Base-by-base conservation (phyloP, 1,139 yeast genomes). In the Sugiyamaella novakii region DNA sequence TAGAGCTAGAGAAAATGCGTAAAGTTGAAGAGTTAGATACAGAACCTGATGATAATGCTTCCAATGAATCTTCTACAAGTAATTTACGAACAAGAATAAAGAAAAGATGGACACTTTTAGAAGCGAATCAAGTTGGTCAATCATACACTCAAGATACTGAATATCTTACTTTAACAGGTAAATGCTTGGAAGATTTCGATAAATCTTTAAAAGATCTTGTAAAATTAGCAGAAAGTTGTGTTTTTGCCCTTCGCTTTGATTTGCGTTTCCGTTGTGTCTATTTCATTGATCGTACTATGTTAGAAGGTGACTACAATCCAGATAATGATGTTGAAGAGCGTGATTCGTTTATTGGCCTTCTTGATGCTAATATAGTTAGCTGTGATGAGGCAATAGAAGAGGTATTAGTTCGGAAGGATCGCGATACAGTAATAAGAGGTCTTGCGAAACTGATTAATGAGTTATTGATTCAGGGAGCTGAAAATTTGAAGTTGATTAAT, bases 211-310 rank as follows among this genome's bases (percentile, higher is more conserved):
- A 62, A 1, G 71, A 69, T 1, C 76, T 86, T 54, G 74, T 74
- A 49, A 56, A 60, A 2, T 71, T 84, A 33, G 73, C 78, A 18
- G 72, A 73, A 38, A 71, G 72, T 24, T 70, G 84, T 3, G 68
- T 84, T 45, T 61, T 82, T 18, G 75, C 84, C 2, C 68, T 87
- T 38, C 71, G 95, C 47, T 81, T 82, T 55, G 92, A 85, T 61
- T 65, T 83, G 40, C 73, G 89, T 52, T 76, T 80, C 47, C 77
- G 84, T 51, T 77, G 81, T 2, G 75, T 85, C 14, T 81, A 79
- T 62, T 79, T 78, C 59, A 75, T 85, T 37, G 78, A 81, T 10
- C 74, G 72, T 48, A 63, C 76, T 46, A 67, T 75, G 55, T 55
- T 54, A 5, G 64, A 61, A 25, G 68, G 71, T n/a, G 62, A 62